These are phyloP conservation scores for Diaporthe velutina DNA, from an alignment of 2,329 filamentous ascomycete species.

Conservation along the genomic window DNA sequence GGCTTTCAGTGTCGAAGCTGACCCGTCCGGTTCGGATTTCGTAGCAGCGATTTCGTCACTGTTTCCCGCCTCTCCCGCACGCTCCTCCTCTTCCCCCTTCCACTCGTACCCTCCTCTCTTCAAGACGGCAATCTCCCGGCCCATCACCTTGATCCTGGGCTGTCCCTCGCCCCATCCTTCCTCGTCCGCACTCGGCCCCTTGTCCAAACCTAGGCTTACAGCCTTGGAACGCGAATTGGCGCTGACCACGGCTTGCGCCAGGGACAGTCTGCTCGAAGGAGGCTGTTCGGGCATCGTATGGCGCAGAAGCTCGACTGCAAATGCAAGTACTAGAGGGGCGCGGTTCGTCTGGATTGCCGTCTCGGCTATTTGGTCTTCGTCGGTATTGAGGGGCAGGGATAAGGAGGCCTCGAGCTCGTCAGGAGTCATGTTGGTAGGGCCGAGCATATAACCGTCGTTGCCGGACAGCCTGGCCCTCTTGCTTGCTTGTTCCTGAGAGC, in stretches of 20 bases:
- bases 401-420: slow-evolving; percentile 74
- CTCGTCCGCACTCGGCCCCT: slow-evolving; percentile 73
- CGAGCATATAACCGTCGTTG: slow-evolving; percentile 46
- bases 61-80: slow-evolving; percentile 16
- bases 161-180: slow-evolving; percentile 82
- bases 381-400: slow-evolving; percentile 66
- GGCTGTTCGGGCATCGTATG: slow-evolving; percentile 90
- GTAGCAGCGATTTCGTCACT: slow-evolving; percentile 10
- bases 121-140: slow-evolving; percentile 79
- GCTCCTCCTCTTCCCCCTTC: slow-evolving; percentile 55
- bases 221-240: slow-evolving; percentile 85
- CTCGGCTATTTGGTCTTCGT: slow-evolving; percentile 70
- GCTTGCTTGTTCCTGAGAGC: slow-evolving; percentile 39
- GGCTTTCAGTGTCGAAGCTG: slow-evolving; percentile 39
- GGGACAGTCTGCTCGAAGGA: slow-evolving; percentile 83
- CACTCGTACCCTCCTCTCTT: slow-evolving; percentile 82
- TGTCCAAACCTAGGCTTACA: slow-evolving; percentile 78
- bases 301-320: slow-evolving; percentile 79
- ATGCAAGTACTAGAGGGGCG: slow-evolving; percentile 85
- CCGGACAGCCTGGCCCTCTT: slow-evolving; percentile 51
- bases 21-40: slow-evolving; percentile 37
- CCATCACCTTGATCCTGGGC: slow-evolving; percentile 79
- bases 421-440: slow-evolving; percentile 56
- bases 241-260: slow-evolving; percentile 87
- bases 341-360: slow-evolving; percentile 79